Conservation (phyloP, 2,329 filamentous ascomycete species). For the Stachybotrys echinatus region DNA sequence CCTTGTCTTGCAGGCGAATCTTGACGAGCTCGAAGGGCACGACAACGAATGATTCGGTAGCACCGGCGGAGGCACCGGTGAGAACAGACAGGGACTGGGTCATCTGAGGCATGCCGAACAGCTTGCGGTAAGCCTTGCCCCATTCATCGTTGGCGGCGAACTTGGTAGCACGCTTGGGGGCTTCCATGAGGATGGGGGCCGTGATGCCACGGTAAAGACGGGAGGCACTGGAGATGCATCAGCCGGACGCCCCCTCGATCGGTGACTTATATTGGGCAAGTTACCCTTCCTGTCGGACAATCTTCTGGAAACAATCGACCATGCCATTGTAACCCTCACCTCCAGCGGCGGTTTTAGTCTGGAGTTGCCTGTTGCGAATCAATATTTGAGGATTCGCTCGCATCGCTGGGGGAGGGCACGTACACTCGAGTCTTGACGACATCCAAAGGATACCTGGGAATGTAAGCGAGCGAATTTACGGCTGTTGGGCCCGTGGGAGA, state of each 20-base stretch:
- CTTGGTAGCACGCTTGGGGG: conserved; percentile 89
- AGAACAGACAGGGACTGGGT: conserved; percentile 87
- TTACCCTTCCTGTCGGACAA: conserved; percentile 91
- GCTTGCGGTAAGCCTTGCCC: conserved; percentile 87
- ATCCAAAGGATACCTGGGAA: conserved; percentile 87
- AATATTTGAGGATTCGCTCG: conserved; percentile 12
- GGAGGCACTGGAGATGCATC: conserved; percentile 57
- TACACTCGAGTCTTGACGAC: conserved; percentile 98
- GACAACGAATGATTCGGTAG: conserved; percentile 93
- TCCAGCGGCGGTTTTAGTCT: conserved; percentile 67
- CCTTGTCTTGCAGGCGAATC: conserved; percentile 94
- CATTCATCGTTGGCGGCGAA: conserved; percentile 99
- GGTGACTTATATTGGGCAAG: conserved; percentile 12
- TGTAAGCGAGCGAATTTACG: conserved; percentile 7
- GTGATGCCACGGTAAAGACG: conserved; percentile 93
- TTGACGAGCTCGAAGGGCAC: conserved; percentile 98
- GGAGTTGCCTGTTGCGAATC: conserved; percentile 63
- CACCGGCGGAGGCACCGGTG: conserved; percentile 90
- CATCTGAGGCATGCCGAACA: conserved; percentile 82
- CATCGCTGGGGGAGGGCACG: conserved; percentile 27
- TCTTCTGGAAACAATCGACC: conserved; percentile 97
- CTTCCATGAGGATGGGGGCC: conserved; percentile 97
- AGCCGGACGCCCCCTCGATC: conserved; percentile 12
- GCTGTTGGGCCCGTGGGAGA: conserved; percentile 8
- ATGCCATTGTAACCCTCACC: conserved; percentile 93